Conservation (phyloP, 2,329 filamentous ascomycete genomes). For the Ascochyta rabiei region DNA sequence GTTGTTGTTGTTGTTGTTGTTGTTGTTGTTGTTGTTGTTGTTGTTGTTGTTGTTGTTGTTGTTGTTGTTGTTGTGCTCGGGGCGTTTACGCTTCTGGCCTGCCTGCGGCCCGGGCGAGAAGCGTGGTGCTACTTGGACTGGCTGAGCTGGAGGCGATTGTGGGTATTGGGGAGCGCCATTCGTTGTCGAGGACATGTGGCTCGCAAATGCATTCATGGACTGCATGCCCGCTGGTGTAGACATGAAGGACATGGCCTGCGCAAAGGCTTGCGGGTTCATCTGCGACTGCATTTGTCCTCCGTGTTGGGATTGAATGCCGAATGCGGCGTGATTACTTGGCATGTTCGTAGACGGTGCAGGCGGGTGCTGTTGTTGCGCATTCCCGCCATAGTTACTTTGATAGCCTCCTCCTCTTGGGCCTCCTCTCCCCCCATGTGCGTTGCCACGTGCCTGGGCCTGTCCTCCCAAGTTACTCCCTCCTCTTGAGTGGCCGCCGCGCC, state of each 20-base stretch:
- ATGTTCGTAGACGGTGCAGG: neutral
- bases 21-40: no score
- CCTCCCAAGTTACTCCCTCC: slow-evolving; percentile 30
- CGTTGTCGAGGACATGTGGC: slow-evolving; percentile 22
- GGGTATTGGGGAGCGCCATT: slow-evolving; percentile 2
- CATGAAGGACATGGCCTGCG: slow-evolving; percentile 40
- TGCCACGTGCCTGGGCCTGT: slow-evolving; percentile 24
- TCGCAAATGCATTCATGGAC: slow-evolving; percentile 36
- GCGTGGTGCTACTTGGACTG: slow-evolving; percentile 16
- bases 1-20: no score
- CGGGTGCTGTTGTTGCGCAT: slow-evolving; percentile 10
- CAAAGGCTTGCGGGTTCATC: slow-evolving; percentile 31
- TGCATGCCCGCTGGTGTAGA: slow-evolving; percentile 36
- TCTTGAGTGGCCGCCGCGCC: slow-evolving; percentile 25
- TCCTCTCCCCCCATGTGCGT: slow-evolving; percentile 23
- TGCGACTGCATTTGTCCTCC: slow-evolving; percentile 18
- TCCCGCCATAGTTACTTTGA: slow-evolving; percentile 23
- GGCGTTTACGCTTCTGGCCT: slow-evolving; percentile 39
- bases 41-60: no score
- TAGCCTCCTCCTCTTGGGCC: slow-evolving; percentile 31
- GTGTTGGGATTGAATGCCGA: slow-evolving; percentile 15
- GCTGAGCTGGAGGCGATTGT: slow-evolving; percentile 8
- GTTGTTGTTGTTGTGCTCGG: slow-evolving; percentile 26
- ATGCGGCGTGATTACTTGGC: slow-evolving; percentile 21
- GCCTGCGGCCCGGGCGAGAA: slow-evolving; percentile 26